Evolutionary conservation across 106 monocot genomes (phyloP).

Genomic region (Apostasia ramifera): DNA sequence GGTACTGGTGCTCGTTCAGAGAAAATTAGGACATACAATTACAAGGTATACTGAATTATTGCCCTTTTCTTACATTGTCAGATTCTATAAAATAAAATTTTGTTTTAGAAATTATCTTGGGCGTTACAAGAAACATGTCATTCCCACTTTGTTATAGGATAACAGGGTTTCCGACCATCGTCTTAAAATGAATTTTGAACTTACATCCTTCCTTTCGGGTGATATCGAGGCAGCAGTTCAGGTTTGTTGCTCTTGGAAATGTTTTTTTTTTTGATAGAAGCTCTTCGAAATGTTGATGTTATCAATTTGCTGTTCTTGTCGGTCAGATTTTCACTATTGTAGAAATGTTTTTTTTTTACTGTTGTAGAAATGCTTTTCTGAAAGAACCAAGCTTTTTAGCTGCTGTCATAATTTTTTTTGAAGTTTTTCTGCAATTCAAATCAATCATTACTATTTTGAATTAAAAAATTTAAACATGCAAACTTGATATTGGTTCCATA

Average conservation of each 20-base stretch:
- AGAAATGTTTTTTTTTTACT: no score
- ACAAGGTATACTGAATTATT: slow-evolving; percentile 44
- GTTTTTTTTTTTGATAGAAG: background rate
- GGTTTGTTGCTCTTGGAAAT: slow-evolving; percentile 15
- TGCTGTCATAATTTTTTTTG: no score
- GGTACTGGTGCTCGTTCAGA: slow-evolving; percentile 94
- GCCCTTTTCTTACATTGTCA: background rate
- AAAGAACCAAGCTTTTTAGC: no score
- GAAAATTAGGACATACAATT: slow-evolving; percentile 99
- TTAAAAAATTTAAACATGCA: no score
- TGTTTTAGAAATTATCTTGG: background rate
- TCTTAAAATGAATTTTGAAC: slow-evolving; percentile 95
- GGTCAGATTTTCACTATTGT: no score
- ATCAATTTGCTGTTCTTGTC: no score
- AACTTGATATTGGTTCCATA: no score
- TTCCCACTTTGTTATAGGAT: slow-evolving; percentile 29
- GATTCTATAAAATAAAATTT: background rate
- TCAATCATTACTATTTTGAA: no score
- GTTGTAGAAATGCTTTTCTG: no score
- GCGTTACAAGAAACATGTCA: background rate
- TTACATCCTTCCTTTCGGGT: slow-evolving; percentile 81
- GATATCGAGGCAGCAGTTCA: slow-evolving; percentile 86
- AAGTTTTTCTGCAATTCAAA: no score
- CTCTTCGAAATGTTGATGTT: no score
- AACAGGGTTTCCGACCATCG: slow-evolving; percentile 70